Evolutionary conservation across 2,329 filamentous ascomycete species (phyloP).

Genomic region (Mycosphaerella sp.): DNA sequence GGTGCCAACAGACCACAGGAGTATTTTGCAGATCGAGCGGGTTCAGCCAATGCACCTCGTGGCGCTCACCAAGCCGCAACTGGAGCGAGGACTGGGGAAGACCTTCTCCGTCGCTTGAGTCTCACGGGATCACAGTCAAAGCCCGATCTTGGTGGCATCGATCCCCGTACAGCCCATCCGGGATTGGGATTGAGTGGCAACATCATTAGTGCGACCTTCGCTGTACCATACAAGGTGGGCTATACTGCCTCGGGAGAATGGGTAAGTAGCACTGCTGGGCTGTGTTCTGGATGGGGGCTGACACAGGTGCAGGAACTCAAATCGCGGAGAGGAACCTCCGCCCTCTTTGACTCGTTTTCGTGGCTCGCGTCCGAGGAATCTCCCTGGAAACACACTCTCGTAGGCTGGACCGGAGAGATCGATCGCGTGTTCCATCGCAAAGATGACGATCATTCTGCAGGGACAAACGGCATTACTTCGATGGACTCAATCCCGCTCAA

Average conservation of each 20-base stretch:
- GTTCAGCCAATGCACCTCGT: conserved; percentile 15
- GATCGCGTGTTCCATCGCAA: conserved; percentile 29
- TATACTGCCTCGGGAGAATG: conserved; percentile 50
- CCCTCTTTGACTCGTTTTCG: conserved; percentile 83
- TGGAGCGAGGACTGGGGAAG: conserved; percentile 43
- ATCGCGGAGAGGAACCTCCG: conserved; percentile 77
- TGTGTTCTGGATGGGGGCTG: not conserved
- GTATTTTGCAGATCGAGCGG: conserved; percentile 6
- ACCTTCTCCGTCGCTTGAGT: conserved; percentile 50
- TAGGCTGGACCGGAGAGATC: conserved; percentile 88
- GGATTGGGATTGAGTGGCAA: conserved; percentile 54
- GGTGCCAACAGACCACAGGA: conserved; percentile 15
- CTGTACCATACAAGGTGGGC: conserved; percentile 55
- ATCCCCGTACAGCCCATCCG: conserved; percentile 52
- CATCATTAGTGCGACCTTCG: conserved; percentile 58
- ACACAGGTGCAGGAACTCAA: conserved; percentile 56
- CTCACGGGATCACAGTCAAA: conserved; percentile 35
- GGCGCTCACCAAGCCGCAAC: conserved; percentile 40
- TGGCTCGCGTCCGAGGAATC: conserved; percentile 78
- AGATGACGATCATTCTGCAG: conserved; percentile 17
- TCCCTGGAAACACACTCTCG: conserved; percentile 84
- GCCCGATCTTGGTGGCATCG: conserved; percentile 41
- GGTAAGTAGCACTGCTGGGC: conserved; percentile 37
- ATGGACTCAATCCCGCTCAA: conserved; percentile 53
- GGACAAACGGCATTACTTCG: conserved; percentile 22